A percentile compares a stretch with the other conserved stretches of the same genome.
Evolutionary conservation across 2,329 filamentous ascomycete genomes (phyloP).

Genomic region (Trematosphaeria pertusa): DNA sequence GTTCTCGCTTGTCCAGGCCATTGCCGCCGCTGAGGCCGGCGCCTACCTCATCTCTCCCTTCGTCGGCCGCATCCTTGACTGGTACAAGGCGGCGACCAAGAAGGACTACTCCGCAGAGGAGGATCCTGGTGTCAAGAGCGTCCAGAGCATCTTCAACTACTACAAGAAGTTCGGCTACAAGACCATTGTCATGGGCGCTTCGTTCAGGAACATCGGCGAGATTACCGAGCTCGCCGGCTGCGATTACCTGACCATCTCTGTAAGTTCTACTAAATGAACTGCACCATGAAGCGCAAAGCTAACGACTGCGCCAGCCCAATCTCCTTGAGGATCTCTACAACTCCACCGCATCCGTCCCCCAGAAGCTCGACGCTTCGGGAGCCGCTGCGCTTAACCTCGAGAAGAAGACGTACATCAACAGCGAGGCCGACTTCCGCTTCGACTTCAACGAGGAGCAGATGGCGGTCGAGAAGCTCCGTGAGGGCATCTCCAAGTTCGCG

Average conservation of each 20-base stretch:
- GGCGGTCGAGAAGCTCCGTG: slow-evolving; percentile 98
- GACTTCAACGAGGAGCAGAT: slow-evolving; percentile 99
- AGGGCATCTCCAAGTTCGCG: slow-evolving; percentile 99
- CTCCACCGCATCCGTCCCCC: slow-evolving; percentile 79
- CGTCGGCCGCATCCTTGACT: slow-evolving; percentile 98
- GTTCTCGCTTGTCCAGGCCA: slow-evolving; percentile 95
- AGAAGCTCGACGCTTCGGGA: slow-evolving; percentile 83
- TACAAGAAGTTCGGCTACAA: slow-evolving; percentile 99
- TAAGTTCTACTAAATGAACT: slow-evolving; percentile 55
- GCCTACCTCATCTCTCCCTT: slow-evolving; percentile 99
- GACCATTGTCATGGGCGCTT: slow-evolving; percentile 99
- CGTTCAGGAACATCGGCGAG: slow-evolving; percentile 94
- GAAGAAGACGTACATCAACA: slow-evolving; percentile 89
- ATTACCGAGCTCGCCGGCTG: slow-evolving; percentile 98
- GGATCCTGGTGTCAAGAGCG: slow-evolving; percentile 95
- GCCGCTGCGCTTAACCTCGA: slow-evolving; percentile 75
- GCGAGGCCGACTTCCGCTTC: slow-evolving; percentile 94
- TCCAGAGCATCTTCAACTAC: slow-evolving; percentile 98
- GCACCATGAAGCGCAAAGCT: slow-evolving; percentile 15
- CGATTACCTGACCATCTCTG: slow-evolving; percentile 98
- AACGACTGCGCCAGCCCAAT: slow-evolving; percentile 70
- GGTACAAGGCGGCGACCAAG: slow-evolving; percentile 97
- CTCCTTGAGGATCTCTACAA: slow-evolving; percentile 94
- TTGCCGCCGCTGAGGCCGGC: slow-evolving; percentile 91
- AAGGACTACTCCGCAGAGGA: slow-evolving; percentile 89